phyloP scores from a whole-genome alignment of 345 rosid genomes.

The Leavenworthia alabamica region DNA sequence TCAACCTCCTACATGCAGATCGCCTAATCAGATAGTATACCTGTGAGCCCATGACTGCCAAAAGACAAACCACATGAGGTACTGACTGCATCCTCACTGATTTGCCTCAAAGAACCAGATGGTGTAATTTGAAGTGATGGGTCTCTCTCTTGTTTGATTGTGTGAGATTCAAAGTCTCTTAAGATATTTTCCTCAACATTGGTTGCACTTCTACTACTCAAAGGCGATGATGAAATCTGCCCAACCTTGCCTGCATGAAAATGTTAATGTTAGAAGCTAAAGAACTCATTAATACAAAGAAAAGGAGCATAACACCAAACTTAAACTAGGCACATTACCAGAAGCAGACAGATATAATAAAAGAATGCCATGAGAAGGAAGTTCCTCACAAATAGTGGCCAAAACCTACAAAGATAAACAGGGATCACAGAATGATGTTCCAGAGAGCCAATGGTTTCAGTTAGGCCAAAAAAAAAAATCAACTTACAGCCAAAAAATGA shows the following conservation, averaged over 20 bases:
- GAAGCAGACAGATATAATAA: constrained; percentile 85
- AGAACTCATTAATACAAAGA: constrained; percentile 15
- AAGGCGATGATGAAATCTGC: constrained; percentile 40
- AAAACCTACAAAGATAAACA: constrained; percentile 49
- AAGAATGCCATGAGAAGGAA: constrained; percentile 72
- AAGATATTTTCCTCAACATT: constrained; percentile 38
- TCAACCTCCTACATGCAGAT: constrained; percentile 2
- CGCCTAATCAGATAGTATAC: constrained; percentile 31
- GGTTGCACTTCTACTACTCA: constrained; percentile 41
- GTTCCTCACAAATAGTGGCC: constrained; percentile 83
- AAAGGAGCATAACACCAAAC: background rate
- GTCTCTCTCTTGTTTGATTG: constrained; percentile 40
- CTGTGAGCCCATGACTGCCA: constrained; percentile 73
- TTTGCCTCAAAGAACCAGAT: constrained; percentile 36
- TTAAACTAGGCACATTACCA: constrained; percentile 40
- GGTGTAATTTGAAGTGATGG: constrained; percentile 39
- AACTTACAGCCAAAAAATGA: constrained; percentile 83
- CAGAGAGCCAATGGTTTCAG: background rate
- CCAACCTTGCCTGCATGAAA: constrained; percentile 45
- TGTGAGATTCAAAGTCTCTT: constrained; percentile 46
- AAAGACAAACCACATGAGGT: constrained; percentile 52
- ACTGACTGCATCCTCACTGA: constrained; percentile 39
- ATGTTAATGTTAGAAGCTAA: constrained; percentile 22
- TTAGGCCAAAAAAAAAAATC: background rate
- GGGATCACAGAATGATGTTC: constrained; percentile 9